Evolutionary conservation across 179 eudicot species (phyloP), one percentile per base, ranked within the genome.

Genomic region (Silene vulgaris): DNA sequence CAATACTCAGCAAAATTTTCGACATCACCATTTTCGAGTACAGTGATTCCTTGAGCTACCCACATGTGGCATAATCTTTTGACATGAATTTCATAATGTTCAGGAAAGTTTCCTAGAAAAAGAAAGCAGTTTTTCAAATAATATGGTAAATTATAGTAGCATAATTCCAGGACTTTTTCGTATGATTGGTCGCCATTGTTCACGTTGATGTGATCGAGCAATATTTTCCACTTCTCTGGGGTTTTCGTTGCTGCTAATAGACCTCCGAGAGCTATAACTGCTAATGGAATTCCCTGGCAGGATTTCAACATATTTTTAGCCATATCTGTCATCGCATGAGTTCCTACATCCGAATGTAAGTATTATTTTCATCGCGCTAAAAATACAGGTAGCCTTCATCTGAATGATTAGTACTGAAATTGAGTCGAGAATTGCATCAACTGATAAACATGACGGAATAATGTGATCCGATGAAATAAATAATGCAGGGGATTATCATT

Each of bases 221-320:
- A 69, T 1, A 8, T 74, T 54, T 82, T 19, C 88, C 88, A 88
- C 71, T 85, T 87, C n/a, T 56, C 79, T 52, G 75, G 21, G 17
- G 78, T 75, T 35, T 76, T 67, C 63, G 76, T 86, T 35, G 71
- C 74, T 43, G 61, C 78, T 52, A 88, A 62, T 72, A 86, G 80
- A 19, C 91, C 88, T 48, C 90, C 90, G 2, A 87, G 86, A 72
- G 86, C 83, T 6, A 72, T 61, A 17, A 87, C 69, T 17, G 88
- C 87, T 13, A 87, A 43, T 32, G 90, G 90, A 32, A 87, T 76
- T 14, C 90, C 90, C 28, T 87, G 80, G 72, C 90, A 87, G 5
- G 69, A 78, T 40, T 59, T 73, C 30, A 78, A 72, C 88, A 88
- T 85, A 52, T 75, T 73, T 69, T 45, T 79, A 50, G 79, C 87